Evolutionary conservation across 441 rosid species (phyloP).

Genomic region (Pelargonium cotyledonis): DNA sequence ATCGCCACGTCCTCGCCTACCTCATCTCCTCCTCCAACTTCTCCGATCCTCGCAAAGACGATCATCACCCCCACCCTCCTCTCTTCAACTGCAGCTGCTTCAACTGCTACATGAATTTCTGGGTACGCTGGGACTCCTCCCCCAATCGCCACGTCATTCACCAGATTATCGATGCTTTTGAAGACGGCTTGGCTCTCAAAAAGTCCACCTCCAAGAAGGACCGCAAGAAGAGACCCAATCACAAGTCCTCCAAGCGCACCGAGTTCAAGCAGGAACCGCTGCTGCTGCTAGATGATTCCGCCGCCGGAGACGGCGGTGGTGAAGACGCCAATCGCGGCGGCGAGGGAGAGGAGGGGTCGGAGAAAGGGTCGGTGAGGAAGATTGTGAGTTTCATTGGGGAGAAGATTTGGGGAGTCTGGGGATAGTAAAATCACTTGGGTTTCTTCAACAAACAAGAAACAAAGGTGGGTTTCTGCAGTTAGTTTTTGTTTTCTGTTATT

Average conservation of each 20-base stretch:
- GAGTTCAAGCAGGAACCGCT: not conserved
- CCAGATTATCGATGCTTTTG: not conserved
- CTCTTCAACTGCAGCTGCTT: not conserved
- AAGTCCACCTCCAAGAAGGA: not conserved
- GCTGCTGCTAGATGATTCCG: too few species aligned
- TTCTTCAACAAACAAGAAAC: too few species aligned
- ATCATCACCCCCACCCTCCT: not conserved
- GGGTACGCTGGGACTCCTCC: not conserved
- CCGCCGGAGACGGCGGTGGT: not conserved
- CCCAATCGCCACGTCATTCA: not conserved
- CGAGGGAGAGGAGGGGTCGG: not conserved
- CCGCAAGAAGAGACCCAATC: not conserved
- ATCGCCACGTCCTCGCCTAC: not conserved
- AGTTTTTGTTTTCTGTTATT: too few species aligned
- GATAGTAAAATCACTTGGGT: too few species aligned
- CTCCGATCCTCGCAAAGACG: not conserved
- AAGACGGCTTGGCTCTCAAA: not conserved
- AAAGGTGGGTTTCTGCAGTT: not conserved
- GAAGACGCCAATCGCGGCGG: too few species aligned
- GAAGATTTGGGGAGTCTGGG: not conserved
- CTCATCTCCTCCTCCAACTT: not conserved
- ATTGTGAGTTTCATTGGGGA: not conserved
- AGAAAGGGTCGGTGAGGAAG: not conserved
- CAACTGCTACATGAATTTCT: not conserved
- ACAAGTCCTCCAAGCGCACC: not conserved